Percentiles rank a stretch among this genome's conserved stretches.
These are phyloP conservation scores for Diaporthe batatas DNA, from an alignment of 2,329 filamentous ascomycete species.

Conservation along the genomic window DNA sequence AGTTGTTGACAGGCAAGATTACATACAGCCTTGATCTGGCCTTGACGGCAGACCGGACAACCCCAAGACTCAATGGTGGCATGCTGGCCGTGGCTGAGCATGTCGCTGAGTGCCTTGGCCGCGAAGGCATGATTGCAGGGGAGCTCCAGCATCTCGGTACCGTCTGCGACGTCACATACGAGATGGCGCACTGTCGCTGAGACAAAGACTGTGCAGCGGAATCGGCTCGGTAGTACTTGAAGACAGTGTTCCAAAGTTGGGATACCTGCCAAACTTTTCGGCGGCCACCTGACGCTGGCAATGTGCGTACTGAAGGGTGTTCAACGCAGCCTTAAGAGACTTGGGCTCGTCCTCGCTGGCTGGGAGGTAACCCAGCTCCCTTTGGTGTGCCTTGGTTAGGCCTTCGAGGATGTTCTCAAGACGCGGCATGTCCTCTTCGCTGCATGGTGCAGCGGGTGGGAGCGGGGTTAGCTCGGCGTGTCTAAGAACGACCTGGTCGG, in stretches of 20 bases:
- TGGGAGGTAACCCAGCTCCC: neutral
- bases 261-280: neutral
- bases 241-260: neutral
- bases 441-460: neutral
- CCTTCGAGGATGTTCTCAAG: neutral
- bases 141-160: neutral
- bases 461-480: neutral
- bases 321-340: neutral
- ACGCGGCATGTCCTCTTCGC: neutral
- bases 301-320: neutral
- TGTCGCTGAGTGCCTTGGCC: neutral
- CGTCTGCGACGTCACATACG: neutral
- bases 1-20: too few species aligned
- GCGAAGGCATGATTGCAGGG: neutral
- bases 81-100: neutral
- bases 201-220: too few species aligned
- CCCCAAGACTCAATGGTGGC: neutral
- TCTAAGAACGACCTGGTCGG: neutral
- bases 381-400: neutral
- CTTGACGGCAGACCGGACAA: neutral
- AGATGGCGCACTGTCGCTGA: too few species aligned
- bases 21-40: neutral
- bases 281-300: neutral
- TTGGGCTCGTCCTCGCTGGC: too few species aligned
- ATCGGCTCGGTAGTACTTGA: neutral